Base-by-base conservation (phyloP, 176 grass and related monocot genomes). In the Aegilops sharonensis region DNA sequence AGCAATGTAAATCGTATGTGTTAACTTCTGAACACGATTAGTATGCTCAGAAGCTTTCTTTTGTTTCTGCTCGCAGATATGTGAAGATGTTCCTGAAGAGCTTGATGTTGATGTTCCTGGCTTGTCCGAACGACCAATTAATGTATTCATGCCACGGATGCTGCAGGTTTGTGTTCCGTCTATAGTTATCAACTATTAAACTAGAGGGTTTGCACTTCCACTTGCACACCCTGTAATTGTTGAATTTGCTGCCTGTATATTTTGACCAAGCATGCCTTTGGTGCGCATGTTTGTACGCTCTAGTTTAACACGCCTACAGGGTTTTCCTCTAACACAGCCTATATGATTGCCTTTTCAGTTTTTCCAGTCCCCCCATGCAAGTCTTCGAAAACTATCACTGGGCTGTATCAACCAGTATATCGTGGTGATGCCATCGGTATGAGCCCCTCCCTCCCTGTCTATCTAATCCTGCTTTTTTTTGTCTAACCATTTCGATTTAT, bases 61-160 rank as follows among this genome's bases (percentile, higher is more conserved):
- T 77, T 81, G 21, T 56, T 67, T 79, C 68, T 78, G 31, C 68
- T 73, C 40, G 23, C 88, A 98, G 96, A 98, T 98, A 52, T 98
- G 96, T 81, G 96, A 98, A 85, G 96, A 98, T 80, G 89, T 98
- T n/a, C 96, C 96, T 5, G 96, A 98, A 88, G 92, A 95, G 71
- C 88, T 98, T 39, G 96, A 98, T 90, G 82, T 90, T 8, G 96
- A 98, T 92, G 90, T 95, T 68, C 94, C 90, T 72, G 96, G 93
- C 79, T 91, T 98, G 80, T 81, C 91, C 18, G 96, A 98, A 86
- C 85, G 96, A 18, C 96, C 93, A 0, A 98, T 98, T 52, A 98
- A 98, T 72, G 79, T 95, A 75, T 98, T 98, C 73, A 92, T 98
- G 81, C 94, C 96, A 35, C 94, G 88, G 77, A 86, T 98, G 43